Base-by-base conservation (phyloP, 106 monocot species). In the Phalaenopsis equestris region DNA sequence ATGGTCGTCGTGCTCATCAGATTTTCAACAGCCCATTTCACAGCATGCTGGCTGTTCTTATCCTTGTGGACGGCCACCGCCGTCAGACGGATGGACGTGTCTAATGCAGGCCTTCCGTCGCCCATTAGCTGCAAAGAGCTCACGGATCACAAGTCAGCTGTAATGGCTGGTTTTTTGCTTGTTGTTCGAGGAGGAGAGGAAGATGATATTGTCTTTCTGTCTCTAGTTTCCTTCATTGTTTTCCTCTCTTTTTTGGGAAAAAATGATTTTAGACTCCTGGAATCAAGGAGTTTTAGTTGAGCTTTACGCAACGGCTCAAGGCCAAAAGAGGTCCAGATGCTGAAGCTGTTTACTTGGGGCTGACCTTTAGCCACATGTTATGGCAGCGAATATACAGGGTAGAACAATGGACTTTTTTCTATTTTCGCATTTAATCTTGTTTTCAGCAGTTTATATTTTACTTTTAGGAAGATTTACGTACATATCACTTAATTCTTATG, bases 1-100 rank as follows among this genome's bases (percentile, higher is more conserved):
- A 93, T 41, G 56, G 8, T 46, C 38, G 79, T 80, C 68, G 36
- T 86, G 82, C 11, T 68, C 30, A 77, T 11, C 77, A 89, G 89
- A 64, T 90, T 75, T 41, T 96, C 91, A 11, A 77, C 77, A 9
- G 82, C 21, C 82, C 82, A 82, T 82, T 70, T 82, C 74, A 92
- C 88, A 17, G 96, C 89, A 5, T 82, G 86, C 82, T 85, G 86
- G 87, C 93, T 92, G 81, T 81, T 89, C 86, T 89, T 91, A 80
- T 96, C 93, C 77, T 43, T 82, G 84, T 96, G 93, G 23, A 94
- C 56, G 24, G 93, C 93, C 70, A 96, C 96, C 16, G 85, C 91
- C 24, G 90, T 91, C 9, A 56, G 23, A 36, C 39, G 12, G 19
- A 36, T 6, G 17, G 30, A 30, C 30, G 30, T 30, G 30, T 37